A percentile compares a stretch with the other conserved stretches of the same genome.
These are phyloP conservation scores for Coniella vitis DNA, from an alignment of 2,329 filamentous ascomycete genomes.

Conservation along the genomic window DNA sequence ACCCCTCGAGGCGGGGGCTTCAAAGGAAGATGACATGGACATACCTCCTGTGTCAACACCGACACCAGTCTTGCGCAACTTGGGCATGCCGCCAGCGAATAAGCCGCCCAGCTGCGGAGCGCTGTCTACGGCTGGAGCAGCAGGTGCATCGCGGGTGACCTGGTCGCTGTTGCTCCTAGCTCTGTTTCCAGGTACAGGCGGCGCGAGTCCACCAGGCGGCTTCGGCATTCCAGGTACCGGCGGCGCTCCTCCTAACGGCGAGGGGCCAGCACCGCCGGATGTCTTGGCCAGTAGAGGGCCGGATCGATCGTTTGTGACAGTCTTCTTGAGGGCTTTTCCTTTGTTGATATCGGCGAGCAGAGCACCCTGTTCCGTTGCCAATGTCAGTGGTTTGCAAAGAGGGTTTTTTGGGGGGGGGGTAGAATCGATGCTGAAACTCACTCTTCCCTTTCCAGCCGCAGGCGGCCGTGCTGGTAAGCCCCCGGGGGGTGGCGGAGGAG, in stretches of 20 bases:
- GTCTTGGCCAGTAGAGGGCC: conserved; percentile 61
- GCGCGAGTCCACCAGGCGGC: conserved; percentile 60
- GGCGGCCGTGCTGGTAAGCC: conserved; percentile 51
- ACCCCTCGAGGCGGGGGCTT: not conserved
- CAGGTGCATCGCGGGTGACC: conserved; percentile 37
- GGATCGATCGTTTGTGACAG: conserved; percentile 87
- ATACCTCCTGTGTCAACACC: conserved; percentile 66
- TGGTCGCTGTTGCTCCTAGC: conserved; percentile 80
- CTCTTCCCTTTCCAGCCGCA: conserved; percentile 50
- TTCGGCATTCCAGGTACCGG: conserved; percentile 62
- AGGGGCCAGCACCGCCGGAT: conserved; percentile 49
- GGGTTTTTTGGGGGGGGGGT: not conserved
- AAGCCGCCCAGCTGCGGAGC: conserved; percentile 80
- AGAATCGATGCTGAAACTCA: conserved; percentile 37
- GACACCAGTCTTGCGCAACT: conserved; percentile 80
- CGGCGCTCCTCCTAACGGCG: conserved; percentile 67
- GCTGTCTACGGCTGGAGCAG: conserved; percentile 40
- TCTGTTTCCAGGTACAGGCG: conserved; percentile 64
- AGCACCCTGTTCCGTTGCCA: conserved; percentile 57
- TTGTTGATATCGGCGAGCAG: conserved; percentile 83
- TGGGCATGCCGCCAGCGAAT: conserved; percentile 93
- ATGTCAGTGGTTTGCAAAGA: conserved; percentile 14
- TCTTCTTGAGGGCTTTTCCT: conserved; percentile 72
- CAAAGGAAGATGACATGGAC: conserved; percentile 17
- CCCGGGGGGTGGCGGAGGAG: conserved; percentile 56